Base-by-base conservation (phyloP, 176 grass and related monocot genomes). In the Juncus effusus region DNA sequence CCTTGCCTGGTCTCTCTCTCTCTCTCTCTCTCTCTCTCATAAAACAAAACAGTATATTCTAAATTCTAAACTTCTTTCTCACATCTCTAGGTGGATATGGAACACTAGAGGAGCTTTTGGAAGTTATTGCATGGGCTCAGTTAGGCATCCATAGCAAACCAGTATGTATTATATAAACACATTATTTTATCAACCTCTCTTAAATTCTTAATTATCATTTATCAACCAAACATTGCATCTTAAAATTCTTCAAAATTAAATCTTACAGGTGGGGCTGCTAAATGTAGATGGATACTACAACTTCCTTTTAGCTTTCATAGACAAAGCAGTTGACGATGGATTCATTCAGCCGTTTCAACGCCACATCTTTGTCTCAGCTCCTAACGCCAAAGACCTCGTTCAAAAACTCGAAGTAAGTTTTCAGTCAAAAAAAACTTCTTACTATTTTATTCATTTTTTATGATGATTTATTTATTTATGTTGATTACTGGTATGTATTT, bases 221-320 rank as follows among this genome's bases (percentile, higher is more conserved):
- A 9, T 49, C 19, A 13, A 40, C 15, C 38, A 51, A 74, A 10
- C 63, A 51, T 2, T 40, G 59, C n/a, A 36, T 59, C 13, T 62
- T 44, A 9, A 38, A 28, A 51, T 63, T 40, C 56, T 42, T 13
- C n/a, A 42, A 42, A 55, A 62, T 51, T 36, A 14, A 9, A 52
- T 15, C 49, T n/a, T 53, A 36, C 67, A 95, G 90, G 90, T 99
- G 36, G 94, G 94, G 5, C 35, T 99, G 45, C 85, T 99, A 14
- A 99, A 99, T 80, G 94, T 99, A 47, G 94, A 99, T 54, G 94
- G 94, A 1, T 99, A 90, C 85, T 99, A 99, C 72, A 69, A 99
- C 69, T 87, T 86, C 5, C 83, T 99, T 0, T 78, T 99, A 51
- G 88, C 88, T 3, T 99, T 99, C 80, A 85, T 99, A 69, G 94